Evolutionary conservation across 1,139 yeast species (phyloP).

Genomic region (Zygosaccharomyces sapae): DNA sequence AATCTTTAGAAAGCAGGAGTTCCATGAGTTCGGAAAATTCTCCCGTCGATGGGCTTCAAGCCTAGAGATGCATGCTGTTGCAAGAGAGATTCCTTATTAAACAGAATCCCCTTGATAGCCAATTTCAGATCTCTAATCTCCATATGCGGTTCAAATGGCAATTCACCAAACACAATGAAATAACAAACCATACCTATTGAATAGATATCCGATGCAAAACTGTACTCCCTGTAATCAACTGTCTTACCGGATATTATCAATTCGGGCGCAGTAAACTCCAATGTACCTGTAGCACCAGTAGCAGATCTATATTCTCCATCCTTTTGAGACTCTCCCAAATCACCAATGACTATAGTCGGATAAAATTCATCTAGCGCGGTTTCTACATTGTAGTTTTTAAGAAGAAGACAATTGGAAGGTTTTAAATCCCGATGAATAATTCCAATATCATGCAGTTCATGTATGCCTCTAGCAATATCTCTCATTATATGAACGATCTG

Average conservation of each 20-base stretch:
- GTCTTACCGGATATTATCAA: constrained; percentile 41
- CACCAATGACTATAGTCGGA: constrained; percentile 75
- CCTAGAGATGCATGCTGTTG: constrained; percentile 19
- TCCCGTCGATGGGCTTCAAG: constrained; percentile 38
- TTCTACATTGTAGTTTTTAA: constrained; percentile 29
- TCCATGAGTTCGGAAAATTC: constrained; percentile 41
- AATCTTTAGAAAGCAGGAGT: constrained; percentile 38
- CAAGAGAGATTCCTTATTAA: constrained; percentile 25
- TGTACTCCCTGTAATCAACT: constrained; percentile 46
- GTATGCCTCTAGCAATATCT: constrained; percentile 67
- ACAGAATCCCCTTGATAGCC: constrained; percentile 40
- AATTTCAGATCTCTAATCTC: constrained; percentile 38
- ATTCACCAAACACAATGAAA: constrained; percentile 61
- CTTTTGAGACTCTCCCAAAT: constrained; percentile 84
- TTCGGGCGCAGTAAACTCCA: constrained; percentile 86
- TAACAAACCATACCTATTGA: constrained; percentile 79
- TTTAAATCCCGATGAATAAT: constrained; percentile 83
- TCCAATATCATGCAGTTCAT: constrained; percentile 66
- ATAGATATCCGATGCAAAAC: constrained; percentile 70
- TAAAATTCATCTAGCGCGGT: constrained; percentile 34
- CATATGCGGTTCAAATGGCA: constrained; percentile 56
- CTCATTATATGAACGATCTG: constrained; percentile 63
- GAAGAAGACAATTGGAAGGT: constrained; percentile 77
- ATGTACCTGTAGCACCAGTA: constrained; percentile 79
- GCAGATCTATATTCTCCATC: constrained; percentile 55